These are phyloP conservation scores for Mycosphaerelloides madeirae DNA, from an alignment of 2,329 filamentous ascomycete genomes.

Conservation along the genomic window DNA sequence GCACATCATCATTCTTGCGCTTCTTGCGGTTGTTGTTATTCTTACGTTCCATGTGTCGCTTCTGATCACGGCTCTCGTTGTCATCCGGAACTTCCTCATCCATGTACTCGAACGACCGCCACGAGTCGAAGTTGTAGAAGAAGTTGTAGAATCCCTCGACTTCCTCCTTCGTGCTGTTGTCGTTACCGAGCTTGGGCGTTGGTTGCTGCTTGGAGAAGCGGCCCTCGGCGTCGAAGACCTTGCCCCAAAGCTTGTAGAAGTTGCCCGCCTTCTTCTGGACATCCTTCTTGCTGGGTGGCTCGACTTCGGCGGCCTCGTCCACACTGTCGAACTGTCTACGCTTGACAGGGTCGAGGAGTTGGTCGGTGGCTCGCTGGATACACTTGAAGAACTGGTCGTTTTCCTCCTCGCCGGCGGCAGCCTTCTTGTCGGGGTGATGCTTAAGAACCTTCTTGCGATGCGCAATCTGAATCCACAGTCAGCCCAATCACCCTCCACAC, in stretches of 20 bases:
- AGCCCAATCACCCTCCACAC: too few relatives aligned
- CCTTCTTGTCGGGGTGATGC: constrained; percentile 99
- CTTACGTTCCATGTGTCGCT: constrained; percentile 96
- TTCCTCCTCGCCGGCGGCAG: constrained; percentile 77
- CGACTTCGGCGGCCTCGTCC: constrained; percentile 86
- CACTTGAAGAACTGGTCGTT: constrained; percentile 99
- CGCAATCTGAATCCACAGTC: constrained; percentile 52
- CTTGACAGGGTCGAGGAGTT: constrained; percentile 86
- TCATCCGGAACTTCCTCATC: constrained; percentile 98
- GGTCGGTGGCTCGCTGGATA: constrained; percentile 95
- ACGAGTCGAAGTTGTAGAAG: constrained; percentile 99
- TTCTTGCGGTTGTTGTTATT: constrained; percentile 96
- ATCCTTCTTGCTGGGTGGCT: constrained; percentile 90
- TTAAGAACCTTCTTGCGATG: constrained; percentile 99
- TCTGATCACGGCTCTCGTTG: constrained; percentile 98
- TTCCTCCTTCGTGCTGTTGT: constrained; percentile 78
- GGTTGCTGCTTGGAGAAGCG: constrained; percentile 91
- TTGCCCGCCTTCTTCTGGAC: constrained; percentile 66
- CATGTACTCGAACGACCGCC: constrained; percentile 95
- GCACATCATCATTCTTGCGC: constrained; percentile 98
- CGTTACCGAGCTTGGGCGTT: constrained; percentile 79
- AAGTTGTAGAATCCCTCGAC: constrained; percentile 99
- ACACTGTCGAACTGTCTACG: constrained; percentile 95
- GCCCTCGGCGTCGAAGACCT: constrained; percentile 83
- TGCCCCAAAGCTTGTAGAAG: constrained; percentile 92